A percentile compares a stretch with the other conserved stretches of the same genome.
These are phyloP conservation scores for Trapa incisa DNA, from an alignment of 345 rosid genomes.

Conservation along the genomic window DNA sequence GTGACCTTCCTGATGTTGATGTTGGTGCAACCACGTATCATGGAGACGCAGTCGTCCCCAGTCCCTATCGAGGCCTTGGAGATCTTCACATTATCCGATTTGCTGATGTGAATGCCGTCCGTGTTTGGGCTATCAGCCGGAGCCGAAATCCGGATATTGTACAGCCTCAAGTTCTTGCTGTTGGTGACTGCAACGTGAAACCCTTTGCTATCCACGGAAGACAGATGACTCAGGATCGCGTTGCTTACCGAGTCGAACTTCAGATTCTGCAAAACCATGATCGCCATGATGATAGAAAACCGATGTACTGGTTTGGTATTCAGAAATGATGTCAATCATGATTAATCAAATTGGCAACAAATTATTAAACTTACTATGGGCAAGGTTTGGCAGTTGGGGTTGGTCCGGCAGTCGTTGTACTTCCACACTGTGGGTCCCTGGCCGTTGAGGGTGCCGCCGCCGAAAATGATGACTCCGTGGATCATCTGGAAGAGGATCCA, in stretches of 20 bases:
- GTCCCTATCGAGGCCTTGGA: slow-evolving; percentile 29
- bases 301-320: no score
- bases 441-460: slow-evolving; percentile 53
- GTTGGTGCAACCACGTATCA: slow-evolving; percentile 45
- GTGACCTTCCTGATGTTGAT: slow-evolving; percentile 28
- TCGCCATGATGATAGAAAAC: neutral
- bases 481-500: slow-evolving; percentile 48
- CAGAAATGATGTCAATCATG: no score
- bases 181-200: slow-evolving; percentile 35
- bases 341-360: no score
- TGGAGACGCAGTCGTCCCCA: slow-evolving; percentile 63
- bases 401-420: slow-evolving; percentile 10
- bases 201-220: slow-evolving; percentile 52
- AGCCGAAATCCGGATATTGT: slow-evolving; percentile 20
- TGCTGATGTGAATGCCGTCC: slow-evolving; percentile 62
- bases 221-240: slow-evolving; percentile 24
- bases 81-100: slow-evolving; percentile 34
- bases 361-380: slow-evolving; percentile 17
- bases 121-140: slow-evolving; percentile 53
- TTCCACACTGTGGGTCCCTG: slow-evolving; percentile 51
- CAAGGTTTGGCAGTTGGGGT: slow-evolving; percentile 11
- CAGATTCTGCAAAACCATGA: slow-evolving; percentile 19
- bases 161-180: slow-evolving; percentile 21
- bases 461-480: slow-evolving; percentile 34
- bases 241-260: slow-evolving; percentile 24